A percentile compares a stretch with the other conserved stretches of the same genome.
These are phyloP conservation scores for Trametes cingulata DNA, from an alignment of 768 basidiomycete species.

Conservation along the genomic window DNA sequence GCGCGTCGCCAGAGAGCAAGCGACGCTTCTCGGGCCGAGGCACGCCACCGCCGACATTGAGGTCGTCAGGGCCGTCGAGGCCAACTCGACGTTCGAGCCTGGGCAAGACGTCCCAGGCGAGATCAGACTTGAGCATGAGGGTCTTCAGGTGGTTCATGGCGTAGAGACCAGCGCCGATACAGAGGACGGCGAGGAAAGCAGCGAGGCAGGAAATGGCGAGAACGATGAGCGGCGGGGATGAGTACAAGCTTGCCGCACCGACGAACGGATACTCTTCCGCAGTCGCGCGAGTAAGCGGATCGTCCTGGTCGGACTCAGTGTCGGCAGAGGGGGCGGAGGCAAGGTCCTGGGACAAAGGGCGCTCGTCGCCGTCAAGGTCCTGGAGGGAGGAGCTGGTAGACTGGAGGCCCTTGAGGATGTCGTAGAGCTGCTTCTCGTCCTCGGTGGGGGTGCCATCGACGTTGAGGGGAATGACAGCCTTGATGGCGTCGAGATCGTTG, in stretches of 20 bases:
- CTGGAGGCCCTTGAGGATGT: conserved; percentile 22
- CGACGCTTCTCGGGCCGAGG: conserved; percentile 21
- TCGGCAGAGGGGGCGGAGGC: neutral
- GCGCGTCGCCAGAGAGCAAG: conserved; percentile 12
- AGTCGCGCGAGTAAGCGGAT: neutral
- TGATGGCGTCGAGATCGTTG: conserved; percentile 29
- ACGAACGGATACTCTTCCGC: neutral
- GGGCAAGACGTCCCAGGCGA: conserved; percentile 26
- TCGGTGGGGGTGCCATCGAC: conserved; percentile 22
- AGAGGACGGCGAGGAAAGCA: conserved; percentile 24
- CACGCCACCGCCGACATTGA: conserved; percentile 9
- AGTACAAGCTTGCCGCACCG: neutral
- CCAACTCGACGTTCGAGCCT: conserved; percentile 23
- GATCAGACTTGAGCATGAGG: conserved; percentile 17
- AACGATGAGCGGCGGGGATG: conserved; percentile 16
- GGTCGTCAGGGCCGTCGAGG: conserved; percentile 13
- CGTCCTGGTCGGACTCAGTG: neutral
- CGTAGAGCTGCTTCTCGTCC: conserved; percentile 32
- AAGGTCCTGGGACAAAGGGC: neutral
- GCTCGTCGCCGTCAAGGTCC: conserved; percentile 25
- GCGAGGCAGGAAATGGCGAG: conserved; percentile 25
- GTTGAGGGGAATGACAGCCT: conserved; percentile 33
- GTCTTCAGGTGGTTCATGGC: conserved; percentile 16
- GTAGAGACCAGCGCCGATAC: conserved; percentile 28
- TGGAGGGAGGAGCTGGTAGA: conserved; percentile 16